Percentiles rank a stretch among this genome's conserved stretches.
Conservation (phyloP, 2,329 filamentous ascomycete genomes). For the Colletotrichum viniferum region DNA sequence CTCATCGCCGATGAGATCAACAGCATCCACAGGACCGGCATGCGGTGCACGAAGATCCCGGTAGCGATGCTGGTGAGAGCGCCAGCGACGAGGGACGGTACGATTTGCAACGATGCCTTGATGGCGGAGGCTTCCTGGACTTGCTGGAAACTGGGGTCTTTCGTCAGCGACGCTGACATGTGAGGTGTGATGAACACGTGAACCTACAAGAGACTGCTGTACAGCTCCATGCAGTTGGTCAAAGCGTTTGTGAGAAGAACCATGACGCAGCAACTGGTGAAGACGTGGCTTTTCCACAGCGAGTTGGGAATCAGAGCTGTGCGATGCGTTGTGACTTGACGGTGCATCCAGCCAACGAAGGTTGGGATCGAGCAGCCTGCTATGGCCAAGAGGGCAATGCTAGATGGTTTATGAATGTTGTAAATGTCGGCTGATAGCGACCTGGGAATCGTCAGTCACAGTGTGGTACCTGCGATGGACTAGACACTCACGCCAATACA, state of each 20-base stretch:
- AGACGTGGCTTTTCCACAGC: conserved; percentile 56
- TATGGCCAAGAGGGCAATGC: background rate
- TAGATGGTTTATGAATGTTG: background rate
- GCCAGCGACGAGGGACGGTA: conserved; percentile 41
- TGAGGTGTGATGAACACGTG: background rate
- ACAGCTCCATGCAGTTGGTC: conserved; percentile 46
- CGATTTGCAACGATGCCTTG: conserved; percentile 41
- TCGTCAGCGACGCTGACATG: background rate
- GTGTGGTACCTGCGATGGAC: conserved; percentile 28
- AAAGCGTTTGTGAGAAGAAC: conserved; percentile 45
- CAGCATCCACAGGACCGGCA: conserved; percentile 34
- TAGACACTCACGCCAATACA: background rate
- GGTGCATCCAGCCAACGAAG: conserved; percentile 1
- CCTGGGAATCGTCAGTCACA: conserved; percentile 21
- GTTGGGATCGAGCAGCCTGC: background rate
- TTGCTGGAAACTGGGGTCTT: conserved; percentile 43
- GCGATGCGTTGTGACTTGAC: background rate
- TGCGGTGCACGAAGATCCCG: conserved; percentile 37
- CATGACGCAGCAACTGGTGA: conserved; percentile 53
- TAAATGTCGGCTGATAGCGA: background rate
- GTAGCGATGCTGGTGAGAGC: conserved; percentile 35
- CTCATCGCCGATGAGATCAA: conserved; percentile 35
- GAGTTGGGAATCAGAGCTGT: conserved; percentile 53
- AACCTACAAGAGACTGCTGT: conserved; percentile 44
- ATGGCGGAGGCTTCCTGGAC: conserved; percentile 43